These are phyloP conservation scores for Wickerhamiella kazuoi DNA, from an alignment of 805 yeast species.

Conservation along the genomic window DNA sequence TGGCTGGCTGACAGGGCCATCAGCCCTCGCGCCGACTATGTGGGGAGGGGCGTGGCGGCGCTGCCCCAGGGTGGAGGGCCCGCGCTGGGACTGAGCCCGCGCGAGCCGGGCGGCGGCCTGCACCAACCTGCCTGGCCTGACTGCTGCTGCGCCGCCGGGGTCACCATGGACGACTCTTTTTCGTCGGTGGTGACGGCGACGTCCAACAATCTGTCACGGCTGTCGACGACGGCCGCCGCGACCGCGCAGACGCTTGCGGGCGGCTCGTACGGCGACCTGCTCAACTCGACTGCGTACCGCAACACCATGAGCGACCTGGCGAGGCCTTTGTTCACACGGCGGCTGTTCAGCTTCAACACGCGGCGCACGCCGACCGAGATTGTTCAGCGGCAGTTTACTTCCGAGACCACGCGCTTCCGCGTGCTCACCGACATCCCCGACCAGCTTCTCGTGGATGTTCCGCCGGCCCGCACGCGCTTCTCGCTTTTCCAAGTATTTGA, in stretches of 20 bases:
- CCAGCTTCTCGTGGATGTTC: constrained; percentile 39
- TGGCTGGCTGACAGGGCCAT: no score
- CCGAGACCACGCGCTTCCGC: constrained; percentile 27
- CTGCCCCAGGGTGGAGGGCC: no score
- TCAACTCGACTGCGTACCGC: constrained; percentile 24
- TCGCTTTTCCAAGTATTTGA: constrained; percentile 55
- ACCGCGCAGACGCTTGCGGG: constrained; percentile 22
- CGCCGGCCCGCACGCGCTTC: constrained; percentile 23
- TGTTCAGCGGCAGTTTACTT: constrained; percentile 16
- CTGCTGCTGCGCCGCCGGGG: no score
- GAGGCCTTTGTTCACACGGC: constrained; percentile 26
- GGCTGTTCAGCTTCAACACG: constrained; percentile 20
- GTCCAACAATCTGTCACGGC: constrained; percentile 21
- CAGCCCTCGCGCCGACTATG: no score
- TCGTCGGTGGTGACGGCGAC: constrained; percentile 24
- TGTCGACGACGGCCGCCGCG: constrained; percentile 23
- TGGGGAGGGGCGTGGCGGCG: no score
- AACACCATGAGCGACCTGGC: constrained; percentile 30
- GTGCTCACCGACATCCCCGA: constrained; percentile 41
- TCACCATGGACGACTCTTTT: constrained; percentile 17
- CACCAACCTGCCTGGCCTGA: no score
- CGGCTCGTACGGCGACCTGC: constrained; percentile 22
- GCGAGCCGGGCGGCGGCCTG: no score
- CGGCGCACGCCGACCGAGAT: constrained; percentile 21
- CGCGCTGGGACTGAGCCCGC: no score